Percentiles rank a stretch among this genome's conserved stretches.
These are phyloP conservation scores for Adansonia grandidieri DNA, from an alignment of 441 rosid species.

Conservation along the genomic window DNA sequence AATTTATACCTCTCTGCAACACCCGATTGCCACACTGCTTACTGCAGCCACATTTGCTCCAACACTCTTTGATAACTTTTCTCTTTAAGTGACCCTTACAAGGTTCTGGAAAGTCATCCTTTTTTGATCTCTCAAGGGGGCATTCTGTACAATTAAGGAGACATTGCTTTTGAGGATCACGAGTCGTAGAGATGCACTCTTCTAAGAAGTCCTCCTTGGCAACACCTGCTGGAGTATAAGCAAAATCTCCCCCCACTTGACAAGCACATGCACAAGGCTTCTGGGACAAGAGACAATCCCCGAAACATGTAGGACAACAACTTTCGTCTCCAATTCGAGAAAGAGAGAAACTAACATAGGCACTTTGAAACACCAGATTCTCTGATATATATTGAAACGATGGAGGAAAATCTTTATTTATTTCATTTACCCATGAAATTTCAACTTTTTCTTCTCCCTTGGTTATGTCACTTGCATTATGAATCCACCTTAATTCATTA, in stretches of 20 bases:
- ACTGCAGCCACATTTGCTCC: slow-evolving; percentile 86
- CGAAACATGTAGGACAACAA: slow-evolving; percentile 70
- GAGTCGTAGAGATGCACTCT: slow-evolving; percentile 60
- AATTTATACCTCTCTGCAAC: slow-evolving; percentile 78
- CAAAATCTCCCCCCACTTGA: slow-evolving; percentile 48
- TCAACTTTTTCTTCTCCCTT: slow-evolving; percentile 70
- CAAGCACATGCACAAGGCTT: slow-evolving; percentile 61
- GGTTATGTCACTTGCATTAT: slow-evolving; percentile 56
- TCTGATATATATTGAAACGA: slow-evolving; percentile 63
- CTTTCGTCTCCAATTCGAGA: slow-evolving; percentile 54
- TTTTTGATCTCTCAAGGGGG: slow-evolving; percentile 68
- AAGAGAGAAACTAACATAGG: slow-evolving; percentile 63
- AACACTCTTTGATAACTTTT: slow-evolving; percentile 79
- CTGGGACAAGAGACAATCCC: slow-evolving; percentile 65
- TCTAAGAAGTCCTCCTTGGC: slow-evolving; percentile 63
- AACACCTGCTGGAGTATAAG: slow-evolving; percentile 63
- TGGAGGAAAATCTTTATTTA: slow-evolving; percentile 59
- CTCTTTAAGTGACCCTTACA: slow-evolving; percentile 90
- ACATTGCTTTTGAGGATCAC: slow-evolving; percentile 54
- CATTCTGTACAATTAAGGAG: slow-evolving; percentile 64
- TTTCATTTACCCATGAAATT: slow-evolving; percentile 80
- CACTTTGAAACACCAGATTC: slow-evolving; percentile 62
- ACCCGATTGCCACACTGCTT: slow-evolving; percentile 86
- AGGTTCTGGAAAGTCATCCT: slow-evolving; percentile 56
- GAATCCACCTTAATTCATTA: slow-evolving; percentile 51